These are phyloP conservation scores for Puccinia hordei DNA, from an alignment of 1,284 basidiomycete genomes.

Conservation along the genomic window DNA sequence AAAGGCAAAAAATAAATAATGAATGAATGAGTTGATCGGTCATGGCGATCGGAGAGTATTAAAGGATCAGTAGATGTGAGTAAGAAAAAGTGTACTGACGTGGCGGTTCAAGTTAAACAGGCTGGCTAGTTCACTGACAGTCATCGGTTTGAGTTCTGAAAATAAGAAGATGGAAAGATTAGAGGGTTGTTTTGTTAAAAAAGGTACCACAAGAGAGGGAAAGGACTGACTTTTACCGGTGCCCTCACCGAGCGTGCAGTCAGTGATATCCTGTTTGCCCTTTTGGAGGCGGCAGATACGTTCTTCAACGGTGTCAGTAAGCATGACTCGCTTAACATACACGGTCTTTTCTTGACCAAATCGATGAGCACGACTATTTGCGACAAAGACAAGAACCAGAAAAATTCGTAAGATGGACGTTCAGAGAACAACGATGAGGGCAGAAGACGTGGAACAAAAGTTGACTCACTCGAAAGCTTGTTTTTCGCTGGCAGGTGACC, in stretches of 20 bases:
- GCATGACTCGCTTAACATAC: slow-evolving; percentile 49
- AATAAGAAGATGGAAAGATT: background rate
- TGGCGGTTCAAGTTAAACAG: slow-evolving; percentile 6
- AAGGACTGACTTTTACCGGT: slow-evolving; percentile 52
- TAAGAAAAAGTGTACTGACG: background rate
- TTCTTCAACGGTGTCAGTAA: slow-evolving; percentile 60
- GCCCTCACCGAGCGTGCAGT: slow-evolving; percentile 61
- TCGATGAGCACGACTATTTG: slow-evolving; percentile 50
- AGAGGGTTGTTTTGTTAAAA: background rate
- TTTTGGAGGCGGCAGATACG: slow-evolving; percentile 57
- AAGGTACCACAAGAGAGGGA: background rate
- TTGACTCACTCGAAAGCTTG: slow-evolving; percentile 62
- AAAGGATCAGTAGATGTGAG: background rate
- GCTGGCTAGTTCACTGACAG: slow-evolving; percentile 14
- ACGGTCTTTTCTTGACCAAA: slow-evolving; percentile 38
- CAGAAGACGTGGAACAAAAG: background rate
- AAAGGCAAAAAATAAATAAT: background rate
- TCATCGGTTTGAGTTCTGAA: slow-evolving; percentile 8
- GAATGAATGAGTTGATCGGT: no score
- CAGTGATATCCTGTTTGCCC: slow-evolving; percentile 59
- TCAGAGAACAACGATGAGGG: no score
- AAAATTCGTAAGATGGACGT: background rate
- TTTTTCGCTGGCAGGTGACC: slow-evolving; percentile 69
- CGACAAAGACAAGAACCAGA: slow-evolving; percentile 54
- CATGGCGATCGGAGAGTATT: no score